Evolutionary conservation across 2,329 filamentous ascomycete genomes (phyloP), one percentile per base, ranked within the genome.

Genomic region (Pseudogymnoascus sp.): DNA sequence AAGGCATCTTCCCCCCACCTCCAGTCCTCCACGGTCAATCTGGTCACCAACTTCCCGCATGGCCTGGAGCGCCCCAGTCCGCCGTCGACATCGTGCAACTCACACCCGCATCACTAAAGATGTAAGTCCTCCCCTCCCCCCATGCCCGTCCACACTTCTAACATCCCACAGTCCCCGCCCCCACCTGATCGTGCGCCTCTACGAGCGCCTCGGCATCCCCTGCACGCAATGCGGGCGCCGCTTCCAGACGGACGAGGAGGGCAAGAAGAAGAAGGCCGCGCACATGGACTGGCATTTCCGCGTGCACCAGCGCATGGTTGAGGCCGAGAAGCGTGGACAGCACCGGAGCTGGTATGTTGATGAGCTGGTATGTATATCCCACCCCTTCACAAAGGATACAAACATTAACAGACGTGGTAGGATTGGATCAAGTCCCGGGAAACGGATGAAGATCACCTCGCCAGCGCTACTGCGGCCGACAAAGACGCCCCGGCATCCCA

Each of bases 241-340:
- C 2, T 99, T 99, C 74, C 83, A 83, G 61, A 84, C 84, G 4
- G 90, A 90, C 58, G 84, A 87, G 11, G 86, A 90, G 66, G 93
- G 93, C 11, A 89, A 86, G 69, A 87, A 88, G 72, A 90, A 89
- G 78, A 97, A 97, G 78, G 90, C 88, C 23, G 86, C 88, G 2
- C 94, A 99, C 73, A 87, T 99, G 80, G 94, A 99, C 75, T 99
- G 94, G 94, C 94, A 99, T 75, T 99, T 99, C 77, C 87, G 89
- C 62, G 92, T 93, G 23, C 93, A 97, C 71, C 89, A 92, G 70
- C 88, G 92, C 52, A 91, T 95, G 76, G 86, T 87, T 2, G 93
- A 97, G 68, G 88, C 90, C 12, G 87, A 91, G 71, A 93, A 91
- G 73, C 84, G 91, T 65, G 92, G 90, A 33, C 90, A 95, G 69